Base-by-base conservation (phyloP, 176 grass and related monocot genomes). In the Otatea glauca region DNA sequence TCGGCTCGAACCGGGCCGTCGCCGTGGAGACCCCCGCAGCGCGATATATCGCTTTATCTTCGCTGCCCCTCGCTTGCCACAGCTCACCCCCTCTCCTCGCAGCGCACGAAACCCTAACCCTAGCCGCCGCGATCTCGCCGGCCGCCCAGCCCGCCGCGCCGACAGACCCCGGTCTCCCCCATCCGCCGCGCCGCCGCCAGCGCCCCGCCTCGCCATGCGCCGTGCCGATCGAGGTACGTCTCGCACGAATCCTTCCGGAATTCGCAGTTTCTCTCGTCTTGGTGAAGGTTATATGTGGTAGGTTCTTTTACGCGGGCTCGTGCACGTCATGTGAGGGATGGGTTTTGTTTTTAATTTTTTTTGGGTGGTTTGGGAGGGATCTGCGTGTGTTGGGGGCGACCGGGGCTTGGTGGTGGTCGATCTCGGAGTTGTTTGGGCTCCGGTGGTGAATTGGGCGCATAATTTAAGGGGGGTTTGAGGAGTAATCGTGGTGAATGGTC, bases 1-100 rank as follows among this genome's bases (percentile, higher is more conserved):
- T 2, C 16, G 59, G 12, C 17, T 43, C 68, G 39, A 70, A 45
- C 68, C 39, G 21, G 21, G 21, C 23, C 39, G 29, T 35, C 58
- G 63, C 48, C 73, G 63, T 61, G 56, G 65, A 78, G 47, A 50
- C 20, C 35, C 70, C 61, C 65, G 51, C 65, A 25, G 54, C 6
- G 20, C 25, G 35, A 59, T 61, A 69, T 71, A 37, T 20, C 9
- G 18, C 74, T 63, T 16, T 86, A 65, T 35, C 75, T 69, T 61
- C 51, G 55, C 23, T 53, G 51, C 54, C 53, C 68, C 65, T 78
- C 65, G 42, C 42, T 14, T 20, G 42, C 69, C n/a, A 16, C n/a
- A 7, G 43, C n/a, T 23, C n/a, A n/a, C 29, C 20, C 48, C 11
- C 20, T 18, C 20, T 63, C 24, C 24, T 63, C 24, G 25, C 60